Evolutionary conservation across 176 grass and related monocot genomes (phyloP), one percentile per base, ranked within the genome.

Genomic region (Triticum urartu): DNA sequence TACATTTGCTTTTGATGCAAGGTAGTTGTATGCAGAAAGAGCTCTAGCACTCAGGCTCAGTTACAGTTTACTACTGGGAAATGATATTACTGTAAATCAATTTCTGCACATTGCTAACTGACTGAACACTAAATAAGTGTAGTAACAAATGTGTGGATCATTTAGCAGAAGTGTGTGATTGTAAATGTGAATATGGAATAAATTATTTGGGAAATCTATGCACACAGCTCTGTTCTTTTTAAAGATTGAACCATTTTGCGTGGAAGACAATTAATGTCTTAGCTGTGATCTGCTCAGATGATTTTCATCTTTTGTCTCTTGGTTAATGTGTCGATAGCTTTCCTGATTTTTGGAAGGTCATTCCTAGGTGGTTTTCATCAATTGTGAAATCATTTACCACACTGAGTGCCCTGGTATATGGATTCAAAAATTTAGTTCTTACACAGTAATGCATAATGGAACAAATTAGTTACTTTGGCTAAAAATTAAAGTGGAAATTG

Each of bases 311-410:
- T 54, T 39, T 79, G 11, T 79, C 1, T 72, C 10, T 30, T 50
- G 24, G 26, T 62, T 65, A 33, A 79, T 84, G 34, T 20, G 10
- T 34, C 17, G 59, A 30, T 25, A 30, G 1, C 0, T 79, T 32
- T 68, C 33, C 74, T 90, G 24, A 73, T 78, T 65, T 20, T 43
- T 79, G 25, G 42, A 83, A 39, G 58, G 58, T 87, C 22, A 39
- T 81, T 76, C 6, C 52, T 70, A 67, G 33, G 34, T 67, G 8
- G 10, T 0, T 64, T 67, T 56, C 35, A 60, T 48, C 36, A 77
- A 62, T 11, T 86, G 32, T 20, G 39, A 86, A 64, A 6, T 48
- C 39, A n/a, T 17, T 72, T 77, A 73, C 30, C 11, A 39, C 64
- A 76, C 26, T 61, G 35, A 38, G 8, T 50, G 15, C 22, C 10